Base-by-base conservation (phyloP, 495 filamentous ascomycete genomes). In the Lichina pygmaea region DNA sequence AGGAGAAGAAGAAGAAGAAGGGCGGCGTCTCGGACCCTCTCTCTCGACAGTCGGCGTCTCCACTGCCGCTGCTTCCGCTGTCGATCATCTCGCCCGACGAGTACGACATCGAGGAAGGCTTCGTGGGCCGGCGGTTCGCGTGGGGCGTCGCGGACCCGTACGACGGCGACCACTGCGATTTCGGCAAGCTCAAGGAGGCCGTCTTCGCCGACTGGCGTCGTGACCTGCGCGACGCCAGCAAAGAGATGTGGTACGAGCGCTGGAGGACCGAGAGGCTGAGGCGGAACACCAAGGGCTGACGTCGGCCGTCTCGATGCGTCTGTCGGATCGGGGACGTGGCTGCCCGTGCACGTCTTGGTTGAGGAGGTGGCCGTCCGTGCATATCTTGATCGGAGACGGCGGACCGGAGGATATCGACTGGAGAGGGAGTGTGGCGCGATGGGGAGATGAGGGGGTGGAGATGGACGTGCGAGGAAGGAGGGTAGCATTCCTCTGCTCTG, bases 61-160 rank as follows among this genome's bases (percentile, higher is more conserved):
- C 48, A 24, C 24, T 24, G 7, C 64, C 64, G 1, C 65, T 66
- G 50, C 65, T 94, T 40, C 89, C 89, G 2, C 70, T 95, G 56
- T 89, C 83, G n/a, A 81, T 92, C 56, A 72, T 95, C 53, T 89
- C 81, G 32, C 89, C 89, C 1, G 89, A 97, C 54, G 71, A 75
- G 33, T 86, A 93, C 61, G 36, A 39, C 2, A 39, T 11, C 11
- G 13, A 39, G 5, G 36, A 39, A 39, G 56, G 60, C 34, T 65
- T 63, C 9, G 59, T 86, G 44, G 89, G 86, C 13, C 74, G 89
- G 44, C 75, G 73, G 42, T 97, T 95, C 54, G 81, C 91, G 6
- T 97, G 89, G 89, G 89, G 89, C 15, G 86, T 93, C 54, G 89
- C 89, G 9, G 82, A 93, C 53, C 89, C 89, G 0, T 81, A 85